A percentile compares a stretch with the other conserved stretches of the same genome.
phyloP scores from a whole-genome alignment of 1,139 yeast species.

The Debaryomyces robertsiae region DNA sequence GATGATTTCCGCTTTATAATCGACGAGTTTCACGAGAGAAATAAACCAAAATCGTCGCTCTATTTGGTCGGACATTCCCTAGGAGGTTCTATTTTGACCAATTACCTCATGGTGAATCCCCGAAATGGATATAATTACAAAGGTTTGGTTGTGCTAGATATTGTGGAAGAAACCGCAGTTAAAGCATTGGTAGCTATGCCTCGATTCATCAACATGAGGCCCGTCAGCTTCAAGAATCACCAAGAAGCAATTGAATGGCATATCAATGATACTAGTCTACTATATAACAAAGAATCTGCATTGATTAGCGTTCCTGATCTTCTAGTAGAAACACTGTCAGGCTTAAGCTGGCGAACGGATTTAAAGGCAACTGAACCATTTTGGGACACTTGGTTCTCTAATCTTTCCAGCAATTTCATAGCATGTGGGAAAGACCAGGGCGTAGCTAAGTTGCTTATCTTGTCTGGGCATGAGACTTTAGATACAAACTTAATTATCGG shows the following conservation, averaged over 20 bases:
- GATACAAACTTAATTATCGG: constrained; percentile 88
- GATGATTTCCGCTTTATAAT: constrained; percentile 59
- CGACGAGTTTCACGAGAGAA: constrained; percentile 30
- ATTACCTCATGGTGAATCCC: constrained; percentile 27
- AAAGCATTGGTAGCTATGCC: constrained; percentile 70
- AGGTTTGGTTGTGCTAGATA: constrained; percentile 82
- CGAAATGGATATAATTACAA: constrained; percentile 30
- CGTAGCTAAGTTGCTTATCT: constrained; percentile 68
- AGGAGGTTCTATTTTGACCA: constrained; percentile 84
- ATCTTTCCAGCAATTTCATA: constrained; percentile 66
- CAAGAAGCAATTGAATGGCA: constrained; percentile 85
- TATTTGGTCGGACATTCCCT: constrained; percentile 85
- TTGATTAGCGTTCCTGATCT: constrained; percentile 74
- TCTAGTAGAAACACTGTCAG: constrained; percentile 26
- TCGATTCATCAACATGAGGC: constrained; percentile 60
- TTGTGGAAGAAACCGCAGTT: constrained; percentile 91
- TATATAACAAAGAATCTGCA: constrained; percentile 66
- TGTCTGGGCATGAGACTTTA: constrained; percentile 90
- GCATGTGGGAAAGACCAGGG: constrained; percentile 25
- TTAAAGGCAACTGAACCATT: constrained; percentile 58
- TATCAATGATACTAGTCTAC: constrained; percentile 47
- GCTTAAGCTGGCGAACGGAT: constrained; percentile 64
- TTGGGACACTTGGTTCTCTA: constrained; percentile 84
- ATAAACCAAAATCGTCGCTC: constrained; percentile 21
- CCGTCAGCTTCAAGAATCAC: constrained; percentile 53